phyloP scores from a whole-genome alignment of 2,329 filamentous ascomycete genomes.

The Tolypocladium ophioglossoides region DNA sequence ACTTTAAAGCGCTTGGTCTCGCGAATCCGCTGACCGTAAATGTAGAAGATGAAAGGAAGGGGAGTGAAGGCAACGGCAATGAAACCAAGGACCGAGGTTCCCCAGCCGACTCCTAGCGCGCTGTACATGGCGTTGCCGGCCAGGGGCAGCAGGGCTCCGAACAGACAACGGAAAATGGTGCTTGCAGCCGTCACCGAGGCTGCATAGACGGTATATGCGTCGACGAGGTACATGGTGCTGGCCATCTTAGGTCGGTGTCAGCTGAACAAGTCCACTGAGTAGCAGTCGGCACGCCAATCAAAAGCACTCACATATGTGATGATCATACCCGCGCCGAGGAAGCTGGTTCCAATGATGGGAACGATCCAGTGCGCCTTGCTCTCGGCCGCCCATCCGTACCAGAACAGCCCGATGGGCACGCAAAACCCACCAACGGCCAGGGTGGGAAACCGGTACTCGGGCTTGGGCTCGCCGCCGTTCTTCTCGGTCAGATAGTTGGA shows the following conservation, averaged over 20 bases:
- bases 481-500: neutral
- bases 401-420: slow-evolving; percentile 12
- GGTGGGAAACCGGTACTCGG: slow-evolving; percentile 11
- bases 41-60: neutral
- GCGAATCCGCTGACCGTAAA: neutral
- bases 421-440: slow-evolving; percentile 8
- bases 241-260: neutral
- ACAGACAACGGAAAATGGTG: neutral
- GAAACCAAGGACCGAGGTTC: neutral
- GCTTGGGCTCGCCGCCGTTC: slow-evolving; percentile 5
- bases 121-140: neutral
- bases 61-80: neutral
- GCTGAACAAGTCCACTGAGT: neutral
- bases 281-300: neutral
- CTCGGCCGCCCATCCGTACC: slow-evolving; percentile 24
- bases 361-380: slow-evolving; percentile 41
- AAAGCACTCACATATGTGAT: neutral
- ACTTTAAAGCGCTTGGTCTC: neutral
- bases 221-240: neutral
- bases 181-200: neutral
- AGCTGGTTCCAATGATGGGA: slow-evolving; percentile 31
- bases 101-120: neutral
- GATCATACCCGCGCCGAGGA: neutral
- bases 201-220: neutral
- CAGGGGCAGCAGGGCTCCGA: neutral